Evolutionary conservation across 177 flowering plant genomes (phyloP), one percentile per base, ranked within the genome.

Genomic region (Vitis hybrid): DNA sequence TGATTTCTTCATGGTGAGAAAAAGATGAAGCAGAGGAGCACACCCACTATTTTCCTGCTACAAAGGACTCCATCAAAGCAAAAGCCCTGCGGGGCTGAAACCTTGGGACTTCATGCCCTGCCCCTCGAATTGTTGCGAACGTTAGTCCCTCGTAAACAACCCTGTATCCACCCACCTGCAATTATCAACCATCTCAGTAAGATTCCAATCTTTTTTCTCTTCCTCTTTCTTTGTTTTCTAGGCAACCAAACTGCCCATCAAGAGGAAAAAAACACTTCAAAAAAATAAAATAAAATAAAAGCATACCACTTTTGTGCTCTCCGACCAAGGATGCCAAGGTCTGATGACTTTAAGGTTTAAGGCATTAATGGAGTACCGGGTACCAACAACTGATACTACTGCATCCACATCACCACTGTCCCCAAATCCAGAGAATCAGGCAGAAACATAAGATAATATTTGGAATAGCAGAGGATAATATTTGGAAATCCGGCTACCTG

Each of bases 91-190:
- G 46, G 1, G 78, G 70, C 60, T 67, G 68, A 32, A 19, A 61
- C 24, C 30, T 60, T 8, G 78, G 74, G 51, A 71, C 78, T 52
- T 75, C 64, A 66, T 75, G 78, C 6, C 78, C 74, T 52, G 78
- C 78, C 4, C 74, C 78, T 56, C 78, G 78, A 15, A 75, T 54
- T 3, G 78, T 75, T 2, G 70, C 57, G 30, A 75, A 75, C 6
- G 68, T 67, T 24, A 75, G 35, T 14, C 71, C 74, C 21, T 75
- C 64, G 11, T 75, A 75, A 9, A 60, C 65, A 18, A 75, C 74
- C 24, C 15, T 30, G 27, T 75, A 71, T n/a, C 78, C 78, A 19
- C 55, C 75, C 16, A 76, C 79, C 75, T 68, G 67, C 59, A 72
- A 19, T 40, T 2, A 1, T 8, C 2, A 13, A 12, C 14, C 11